A percentile compares a stretch with the other conserved stretches of the same genome.
Conservation (phyloP, 2,329 filamentous ascomycete genomes). For the Ophiobolus disseminans region DNA sequence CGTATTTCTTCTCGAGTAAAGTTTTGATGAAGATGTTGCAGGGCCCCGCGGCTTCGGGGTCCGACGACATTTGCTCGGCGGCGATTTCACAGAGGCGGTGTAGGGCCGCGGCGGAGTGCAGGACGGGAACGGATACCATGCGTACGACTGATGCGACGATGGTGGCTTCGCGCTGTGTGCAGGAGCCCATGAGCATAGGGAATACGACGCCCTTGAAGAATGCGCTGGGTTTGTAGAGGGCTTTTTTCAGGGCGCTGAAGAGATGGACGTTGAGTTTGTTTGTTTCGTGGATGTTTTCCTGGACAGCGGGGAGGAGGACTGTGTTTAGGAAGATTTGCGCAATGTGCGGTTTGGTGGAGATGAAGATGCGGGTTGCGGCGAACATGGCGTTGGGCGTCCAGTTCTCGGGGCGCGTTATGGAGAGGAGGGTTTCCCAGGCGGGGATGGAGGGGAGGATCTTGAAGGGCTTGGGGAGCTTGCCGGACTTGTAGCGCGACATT, state of each 20-base stretch:
- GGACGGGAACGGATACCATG: slow-evolving; percentile 83
- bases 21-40: slow-evolving; percentile 96
- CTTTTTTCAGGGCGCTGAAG: slow-evolving; percentile 92
- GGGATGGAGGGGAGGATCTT: slow-evolving; percentile 94
- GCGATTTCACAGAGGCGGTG: slow-evolving; percentile 94
- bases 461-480: slow-evolving; percentile 96
- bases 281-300: slow-evolving; percentile 90
- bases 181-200: slow-evolving; percentile 85
- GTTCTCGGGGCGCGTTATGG: slow-evolving; percentile 79
- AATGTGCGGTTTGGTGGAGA: slow-evolving; percentile 79
- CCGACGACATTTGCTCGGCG: slow-evolving; percentile 82
- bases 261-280: slow-evolving; percentile 96
- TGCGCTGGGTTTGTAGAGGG: slow-evolving; percentile 88
- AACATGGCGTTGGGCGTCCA: slow-evolving; percentile 84
- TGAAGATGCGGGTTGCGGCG: slow-evolving; percentile 90
- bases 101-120: slow-evolving; percentile 90
- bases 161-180: slow-evolving; percentile 88
- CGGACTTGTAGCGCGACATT: slow-evolving; percentile 90
- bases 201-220: slow-evolving; percentile 98
- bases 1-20: slow-evolving; percentile 95
- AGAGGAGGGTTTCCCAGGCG: slow-evolving; percentile 87
- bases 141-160: slow-evolving; percentile 88
- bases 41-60: slow-evolving; percentile 85
- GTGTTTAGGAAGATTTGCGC: slow-evolving; percentile 87
- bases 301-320: slow-evolving; percentile 87